Evolutionary conservation across 164 flowering plant species (phyloP), one percentile per base, ranked within the genome.

Genomic region (Annona cherimola): DNA sequence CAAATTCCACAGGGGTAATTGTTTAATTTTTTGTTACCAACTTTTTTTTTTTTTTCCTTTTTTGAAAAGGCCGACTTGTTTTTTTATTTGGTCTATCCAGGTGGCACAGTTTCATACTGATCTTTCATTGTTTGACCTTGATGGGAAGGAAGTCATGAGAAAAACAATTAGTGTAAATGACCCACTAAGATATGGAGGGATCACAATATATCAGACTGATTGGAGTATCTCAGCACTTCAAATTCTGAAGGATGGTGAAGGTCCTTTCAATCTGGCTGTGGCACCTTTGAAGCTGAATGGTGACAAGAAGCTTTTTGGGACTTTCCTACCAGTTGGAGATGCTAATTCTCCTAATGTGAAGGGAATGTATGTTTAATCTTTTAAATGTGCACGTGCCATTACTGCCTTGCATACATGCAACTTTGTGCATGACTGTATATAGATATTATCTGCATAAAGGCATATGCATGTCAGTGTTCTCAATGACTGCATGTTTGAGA

Each of bases 221-320:
- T 95, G 97, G 98, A 88, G 97, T 73, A 69, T 95, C 66, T 89
- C 98, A 9, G 96, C 97, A 40, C 82, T 95, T 46, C 98, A 93
- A 83, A 59, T 95, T 71, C 80, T 81, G n/a, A 95, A 86, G 82
- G 84, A 90, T 75, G 84, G 74, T 80, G 92, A 91, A 84, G 98
- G 99, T 5, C 99, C 98, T 70, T 95, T 91, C 80, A 95, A 95
- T 85, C 84, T 95, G 88, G 91, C 98, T n/a, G 78, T 95, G 94
- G 99, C 98, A 69, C 98, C 98, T 76, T 77, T 95, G 70, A 71
- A 89, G 83, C 40, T 90, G 71, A 93, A 87, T 79, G 97, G 98
- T 65, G 99, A 95, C 85, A 95, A 95, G 81, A 95, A 93, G 83
- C 96, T 93, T 61, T 95, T 42, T 72, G 99, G 99, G 71, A 90